These are phyloP conservation scores for Fusarium sacchari DNA, from an alignment of 2,329 filamentous ascomycete species.

Conservation along the genomic window DNA sequence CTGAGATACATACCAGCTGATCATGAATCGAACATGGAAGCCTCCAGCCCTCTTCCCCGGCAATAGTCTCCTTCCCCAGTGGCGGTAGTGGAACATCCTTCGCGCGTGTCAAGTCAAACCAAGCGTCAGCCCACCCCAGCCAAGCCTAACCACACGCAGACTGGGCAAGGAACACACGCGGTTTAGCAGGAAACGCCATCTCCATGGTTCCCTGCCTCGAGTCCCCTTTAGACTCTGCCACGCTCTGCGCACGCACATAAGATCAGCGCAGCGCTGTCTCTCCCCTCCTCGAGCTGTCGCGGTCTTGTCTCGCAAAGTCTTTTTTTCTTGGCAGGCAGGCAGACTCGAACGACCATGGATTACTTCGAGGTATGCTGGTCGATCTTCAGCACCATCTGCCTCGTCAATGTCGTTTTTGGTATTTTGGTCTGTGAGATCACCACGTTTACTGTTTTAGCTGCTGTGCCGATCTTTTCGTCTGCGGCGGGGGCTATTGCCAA, in stretches of 20 bases:
- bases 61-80: neutral
- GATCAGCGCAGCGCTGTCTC: neutral
- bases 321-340: neutral
- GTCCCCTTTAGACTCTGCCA: neutral
- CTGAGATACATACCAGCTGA: neutral
- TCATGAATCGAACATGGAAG: neutral
- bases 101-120: neutral
- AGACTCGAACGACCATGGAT: conserved; percentile 7
- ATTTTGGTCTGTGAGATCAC: conserved; percentile 52
- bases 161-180: neutral
- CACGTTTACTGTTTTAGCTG: conserved; percentile 47
- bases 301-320: neutral
- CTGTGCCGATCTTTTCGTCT: conserved; percentile 53
- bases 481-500: conserved; percentile 52
- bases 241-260: neutral
- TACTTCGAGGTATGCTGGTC: conserved; percentile 54
- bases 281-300: neutral
- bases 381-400: conserved; percentile 54
- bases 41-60: neutral
- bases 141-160: neutral
- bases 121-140: neutral
- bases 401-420: conserved; percentile 51
- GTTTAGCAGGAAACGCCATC: neutral
- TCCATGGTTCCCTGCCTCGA: neutral
- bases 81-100: neutral